Conservation (phyloP, 225 moss, liverwort and hornwort genomes). For the Physcomitrellopsis africana region DNA sequence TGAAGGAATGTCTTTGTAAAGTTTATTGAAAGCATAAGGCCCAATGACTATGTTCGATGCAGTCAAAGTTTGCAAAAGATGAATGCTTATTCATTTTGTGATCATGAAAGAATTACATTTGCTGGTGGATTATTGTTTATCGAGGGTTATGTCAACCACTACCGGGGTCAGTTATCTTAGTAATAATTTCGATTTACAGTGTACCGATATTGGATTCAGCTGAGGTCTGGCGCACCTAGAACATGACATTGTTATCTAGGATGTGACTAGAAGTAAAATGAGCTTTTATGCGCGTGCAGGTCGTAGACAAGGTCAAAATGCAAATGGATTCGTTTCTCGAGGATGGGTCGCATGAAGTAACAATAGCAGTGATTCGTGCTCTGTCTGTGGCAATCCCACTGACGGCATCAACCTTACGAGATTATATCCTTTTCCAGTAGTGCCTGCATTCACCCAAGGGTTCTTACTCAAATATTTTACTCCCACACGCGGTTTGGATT, state of each 20-base stretch:
- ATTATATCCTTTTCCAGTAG: conserved; percentile 77
- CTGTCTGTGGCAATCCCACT: conserved; percentile 91
- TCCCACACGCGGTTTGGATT: conserved; percentile 17
- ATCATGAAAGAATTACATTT: too few relatives aligned
- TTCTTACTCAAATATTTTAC: conserved; percentile 6
- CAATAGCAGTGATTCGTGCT: conserved; percentile 89
- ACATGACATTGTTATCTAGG: conserved; percentile 7
- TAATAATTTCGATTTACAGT: conserved; percentile 1
- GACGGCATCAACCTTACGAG: conserved; percentile 81
- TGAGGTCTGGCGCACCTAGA: conserved; percentile 11
- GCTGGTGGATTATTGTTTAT: too few relatives aligned
- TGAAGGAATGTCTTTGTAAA: conserved; percentile 14
- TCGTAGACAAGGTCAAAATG: conserved; percentile 94
- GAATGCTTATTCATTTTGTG: too few relatives aligned
- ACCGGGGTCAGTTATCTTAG: background rate
- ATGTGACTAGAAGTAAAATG: conserved; percentile 16
- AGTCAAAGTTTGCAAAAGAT: too few relatives aligned
- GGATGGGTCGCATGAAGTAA: conserved; percentile 96
- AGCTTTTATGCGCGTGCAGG: conserved; percentile 48
- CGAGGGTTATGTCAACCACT: too few relatives aligned
- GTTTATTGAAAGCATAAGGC: background rate
- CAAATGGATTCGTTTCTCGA: conserved; percentile 99
- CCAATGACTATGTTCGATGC: too few relatives aligned
- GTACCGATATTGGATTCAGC: conserved; percentile 6
- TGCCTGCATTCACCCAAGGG: conserved; percentile 17